Conservation (phyloP, 2,329 filamentous ascomycete genomes). For the Colletotrichum neosansevieriae region DNA sequence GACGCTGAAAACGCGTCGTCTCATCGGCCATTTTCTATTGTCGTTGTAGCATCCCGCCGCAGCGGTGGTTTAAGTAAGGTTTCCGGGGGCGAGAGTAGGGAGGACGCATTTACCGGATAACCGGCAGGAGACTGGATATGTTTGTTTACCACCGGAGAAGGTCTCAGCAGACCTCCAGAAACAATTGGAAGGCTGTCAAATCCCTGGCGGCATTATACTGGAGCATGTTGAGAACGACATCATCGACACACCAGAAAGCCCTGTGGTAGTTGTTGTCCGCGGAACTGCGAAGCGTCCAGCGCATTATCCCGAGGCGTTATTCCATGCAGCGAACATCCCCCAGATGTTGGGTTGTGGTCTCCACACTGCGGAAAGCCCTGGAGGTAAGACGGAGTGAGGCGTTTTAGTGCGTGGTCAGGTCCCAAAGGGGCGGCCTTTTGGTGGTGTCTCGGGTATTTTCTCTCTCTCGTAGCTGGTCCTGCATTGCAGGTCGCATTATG, state of each 20-base stretch:
- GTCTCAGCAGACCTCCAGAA: constrained; percentile 7
- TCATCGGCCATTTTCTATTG: not conserved
- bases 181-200: not conserved
- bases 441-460: not conserved
- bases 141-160: not conserved
- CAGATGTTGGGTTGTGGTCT: not conserved
- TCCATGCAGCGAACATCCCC: constrained; percentile 4
- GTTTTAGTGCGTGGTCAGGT: not conserved
- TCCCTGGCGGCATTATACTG: not conserved
- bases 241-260: not conserved
- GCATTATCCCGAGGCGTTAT: not conserved
- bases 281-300: not conserved
- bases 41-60: not conserved
- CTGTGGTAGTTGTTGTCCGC: not conserved
- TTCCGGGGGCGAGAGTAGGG: not conserved
- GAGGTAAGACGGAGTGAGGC: constrained; percentile 5
- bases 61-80: constrained; percentile 8
- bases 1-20: not conserved
- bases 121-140: not conserved
- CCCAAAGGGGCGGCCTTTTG: not conserved
- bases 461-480: not conserved
- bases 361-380: not conserved
- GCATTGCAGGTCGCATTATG: constrained; percentile 17
- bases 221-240: not conserved
- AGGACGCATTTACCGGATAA: constrained; percentile 6